Base-by-base conservation (phyloP, 805 yeast species). In the Danielozyma ontarioensis region DNA sequence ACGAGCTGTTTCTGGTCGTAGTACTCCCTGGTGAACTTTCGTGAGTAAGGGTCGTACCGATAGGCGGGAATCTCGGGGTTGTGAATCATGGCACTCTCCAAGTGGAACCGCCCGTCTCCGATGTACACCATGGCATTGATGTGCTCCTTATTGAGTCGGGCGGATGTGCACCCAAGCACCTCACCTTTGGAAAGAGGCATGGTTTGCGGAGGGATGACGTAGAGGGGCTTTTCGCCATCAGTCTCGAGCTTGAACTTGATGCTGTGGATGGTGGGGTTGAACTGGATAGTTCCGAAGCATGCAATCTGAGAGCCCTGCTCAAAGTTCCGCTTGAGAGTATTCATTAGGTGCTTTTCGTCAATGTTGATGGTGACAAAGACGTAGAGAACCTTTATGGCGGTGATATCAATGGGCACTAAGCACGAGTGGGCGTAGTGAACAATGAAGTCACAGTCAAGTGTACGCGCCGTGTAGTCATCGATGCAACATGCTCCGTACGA, bases 401-500 rank as follows among this genome's bases (percentile, higher is more conserved):
- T 93, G 30, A 90, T 72, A 55, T 89, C 97, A 18, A 93, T 84
- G 2, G 98, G 98, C 1, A 93, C 97, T 29, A 93, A 68, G 60
- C 98, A 93, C 5, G 96, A 87, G 56, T 93, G 98, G 2, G 98
- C 98, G 59, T 93, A 93, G 60, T 93, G 98, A 11, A 90, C 87
- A 39, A 93, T 79, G 50, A 89, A 83, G 53, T 93, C 98, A 61
- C 98, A 93, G 31, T 84, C 96, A 17, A 93, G 59, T 0, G 97
- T 79, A 42, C 89, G 69, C 2, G 98, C 98, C 0, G 98, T 89
- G 53, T 71, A 93, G 53, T 93, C 98, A 55, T 93, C 98, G 29
- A 93, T 88, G 61, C 98, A 93, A 55, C 98, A 93, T 0, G 98
- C 98, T 27, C 98, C 98, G 51, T 93, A 93, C 0, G 97, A 86